Evolutionary conservation across 2,329 filamentous ascomycete species (phyloP).

Genomic region (Colletotrichum spinosum): DNA sequence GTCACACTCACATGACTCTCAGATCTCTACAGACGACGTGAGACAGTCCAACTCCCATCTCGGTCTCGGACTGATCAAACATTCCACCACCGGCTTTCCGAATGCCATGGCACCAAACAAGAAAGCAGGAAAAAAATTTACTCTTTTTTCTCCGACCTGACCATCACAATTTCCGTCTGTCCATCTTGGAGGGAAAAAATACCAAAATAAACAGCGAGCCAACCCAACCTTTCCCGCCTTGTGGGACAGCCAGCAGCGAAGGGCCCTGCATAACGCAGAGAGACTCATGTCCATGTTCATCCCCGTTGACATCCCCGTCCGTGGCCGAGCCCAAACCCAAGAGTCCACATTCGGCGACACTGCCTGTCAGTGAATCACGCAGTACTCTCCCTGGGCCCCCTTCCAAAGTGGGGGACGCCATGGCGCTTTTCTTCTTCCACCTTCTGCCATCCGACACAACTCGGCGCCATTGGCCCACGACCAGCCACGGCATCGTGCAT

Average conservation of each 20-base stretch:
- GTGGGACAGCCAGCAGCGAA: slow-evolving; percentile 17
- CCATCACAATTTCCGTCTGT: slow-evolving; percentile 9
- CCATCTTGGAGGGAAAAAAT: not conserved
- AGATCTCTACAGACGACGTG: no score
- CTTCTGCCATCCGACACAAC: slow-evolving; percentile 1
- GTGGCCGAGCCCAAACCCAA: not conserved
- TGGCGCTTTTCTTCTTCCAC: slow-evolving; percentile 4
- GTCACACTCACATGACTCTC: no score
- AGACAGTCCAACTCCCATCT: no score
- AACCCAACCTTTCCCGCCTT: slow-evolving; percentile 17
- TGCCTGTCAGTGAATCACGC: no score
- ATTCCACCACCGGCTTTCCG: no score
- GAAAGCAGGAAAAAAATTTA: no score
- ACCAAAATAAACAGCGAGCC: slow-evolving; percentile 15
- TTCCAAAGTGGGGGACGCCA: slow-evolving; percentile 12
- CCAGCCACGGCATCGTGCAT: not conserved
- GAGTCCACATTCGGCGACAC: no score
- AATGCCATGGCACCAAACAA: no score
- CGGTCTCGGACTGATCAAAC: no score
- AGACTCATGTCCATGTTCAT: no score
- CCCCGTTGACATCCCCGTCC: not conserved
- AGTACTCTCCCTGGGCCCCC: not conserved
- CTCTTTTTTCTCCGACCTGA: no score
- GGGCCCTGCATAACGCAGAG: slow-evolving; percentile 4
- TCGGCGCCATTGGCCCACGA: not conserved